phyloP scores from a whole-genome alignment of 306 rosid genomes.

The Malus fusca region DNA sequence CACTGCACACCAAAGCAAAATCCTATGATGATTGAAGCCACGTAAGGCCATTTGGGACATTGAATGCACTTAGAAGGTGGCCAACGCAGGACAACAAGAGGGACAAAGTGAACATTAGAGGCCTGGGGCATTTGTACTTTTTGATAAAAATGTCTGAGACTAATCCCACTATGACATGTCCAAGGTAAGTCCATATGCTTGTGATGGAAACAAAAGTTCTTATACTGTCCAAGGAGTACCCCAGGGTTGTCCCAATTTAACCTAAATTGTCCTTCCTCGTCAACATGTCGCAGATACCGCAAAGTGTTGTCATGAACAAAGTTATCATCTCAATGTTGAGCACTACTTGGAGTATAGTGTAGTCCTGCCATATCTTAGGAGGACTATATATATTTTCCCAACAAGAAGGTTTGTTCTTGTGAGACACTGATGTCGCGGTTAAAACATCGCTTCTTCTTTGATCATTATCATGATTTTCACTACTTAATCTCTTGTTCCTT shows the following conservation, averaged over 20 bases:
- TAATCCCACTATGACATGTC: background rate
- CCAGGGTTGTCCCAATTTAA: conserved; percentile 10
- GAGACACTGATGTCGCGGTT: background rate
- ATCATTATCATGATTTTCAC: too few relatives aligned
- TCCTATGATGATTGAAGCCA: conserved; percentile 18
- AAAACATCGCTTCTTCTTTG: background rate
- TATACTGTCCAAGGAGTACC: conserved; percentile 2
- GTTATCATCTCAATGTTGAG: conserved; percentile 15
- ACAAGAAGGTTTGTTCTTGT: background rate
- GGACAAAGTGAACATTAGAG: conserved; percentile 22
- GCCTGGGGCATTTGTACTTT: conserved; percentile 25
- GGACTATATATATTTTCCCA: background rate
- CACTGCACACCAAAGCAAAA: conserved; percentile 26
- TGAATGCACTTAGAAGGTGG: conserved; percentile 30
- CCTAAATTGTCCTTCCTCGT: conserved; percentile 20
- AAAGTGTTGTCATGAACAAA: conserved; percentile 7
- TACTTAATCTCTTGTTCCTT: background rate
- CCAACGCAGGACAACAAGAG: conserved; percentile 25
- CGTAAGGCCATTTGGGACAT: conserved; percentile 18
- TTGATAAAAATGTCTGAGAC: conserved; percentile 12
- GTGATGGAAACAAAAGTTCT: conserved; percentile 15
- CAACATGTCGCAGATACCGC: conserved; percentile 6
- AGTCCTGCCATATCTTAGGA: conserved; percentile 8
- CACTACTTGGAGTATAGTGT: conserved; percentile 13
- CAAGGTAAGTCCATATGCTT: conserved; percentile 12